phyloP scores from a whole-genome alignment of 352 stramenopile species.

The Phytophthora quininea region DNA sequence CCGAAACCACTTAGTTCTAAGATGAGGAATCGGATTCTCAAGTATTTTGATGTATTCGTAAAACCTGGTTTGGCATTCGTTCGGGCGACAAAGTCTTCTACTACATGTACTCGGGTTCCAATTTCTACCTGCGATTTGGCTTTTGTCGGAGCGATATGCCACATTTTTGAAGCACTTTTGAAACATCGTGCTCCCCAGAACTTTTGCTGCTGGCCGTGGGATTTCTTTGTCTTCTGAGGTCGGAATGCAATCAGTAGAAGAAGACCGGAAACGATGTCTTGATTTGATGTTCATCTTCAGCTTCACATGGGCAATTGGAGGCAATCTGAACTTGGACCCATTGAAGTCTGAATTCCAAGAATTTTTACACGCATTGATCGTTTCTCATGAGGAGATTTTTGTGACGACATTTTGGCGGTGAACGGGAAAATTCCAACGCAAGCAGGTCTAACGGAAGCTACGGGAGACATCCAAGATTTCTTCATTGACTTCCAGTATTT shows the following conservation, averaged over 20 bases:
- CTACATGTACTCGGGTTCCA: constrained; percentile 30
- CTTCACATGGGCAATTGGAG: constrained; percentile 76
- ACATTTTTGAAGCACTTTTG: constrained; percentile 66
- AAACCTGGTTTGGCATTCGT: constrained; percentile 60
- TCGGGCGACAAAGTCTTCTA: constrained; percentile 20
- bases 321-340: constrained; percentile 55
- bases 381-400: constrained; percentile 58
- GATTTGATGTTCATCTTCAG: constrained; percentile 77
- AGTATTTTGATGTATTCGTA: constrained; percentile 73
- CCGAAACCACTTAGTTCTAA: constrained; percentile 37
- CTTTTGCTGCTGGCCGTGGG: constrained; percentile 38
- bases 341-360: constrained; percentile 52
- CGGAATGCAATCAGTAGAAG: background rate
- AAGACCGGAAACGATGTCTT: constrained; percentile 56
- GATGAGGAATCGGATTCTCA: constrained; percentile 44
- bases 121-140: constrained; percentile 55
- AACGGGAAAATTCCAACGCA: constrained; percentile 58
- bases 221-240: constrained; percentile 36
- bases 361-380: constrained; percentile 51
- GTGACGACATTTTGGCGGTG: constrained; percentile 52
- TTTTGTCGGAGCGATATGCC: constrained; percentile 58
- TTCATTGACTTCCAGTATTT: constrained; percentile 69
- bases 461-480: constrained; percentile 69
- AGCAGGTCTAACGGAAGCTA: constrained; percentile 46
- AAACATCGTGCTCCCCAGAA: constrained; percentile 43